These are phyloP conservation scores for Stephania japonica DNA, from an alignment of 164 flowering plant genomes.

Conservation along the genomic window DNA sequence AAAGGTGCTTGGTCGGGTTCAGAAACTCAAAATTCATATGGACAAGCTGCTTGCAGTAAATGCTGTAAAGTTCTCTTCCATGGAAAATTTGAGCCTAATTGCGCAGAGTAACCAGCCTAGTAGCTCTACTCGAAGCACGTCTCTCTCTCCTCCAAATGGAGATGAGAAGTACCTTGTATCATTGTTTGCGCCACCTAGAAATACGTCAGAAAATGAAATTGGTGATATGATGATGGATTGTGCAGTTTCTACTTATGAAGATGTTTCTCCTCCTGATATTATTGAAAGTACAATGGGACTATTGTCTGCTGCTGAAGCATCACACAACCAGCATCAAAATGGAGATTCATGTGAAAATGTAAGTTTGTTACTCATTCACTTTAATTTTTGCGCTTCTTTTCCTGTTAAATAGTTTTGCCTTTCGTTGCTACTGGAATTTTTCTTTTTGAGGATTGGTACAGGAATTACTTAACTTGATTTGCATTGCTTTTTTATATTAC, in stretches of 20 bases:
- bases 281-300: slow-evolving; percentile 70
- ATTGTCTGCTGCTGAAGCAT: slow-evolving; percentile 50
- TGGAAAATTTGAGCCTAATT: slow-evolving; percentile 65
- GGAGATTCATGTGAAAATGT: slow-evolving; percentile 68
- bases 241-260: slow-evolving; percentile 53
- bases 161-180: slow-evolving; percentile 41
- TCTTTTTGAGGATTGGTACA: too few relatives aligned
- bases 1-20: slow-evolving; percentile 40
- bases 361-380: slow-evolving; percentile 22
- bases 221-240: slow-evolving; percentile 50
- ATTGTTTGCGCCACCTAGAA: slow-evolving; percentile 29
- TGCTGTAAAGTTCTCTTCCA: slow-evolving; percentile 54
- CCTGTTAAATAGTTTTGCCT: background rate
- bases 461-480: background rate
- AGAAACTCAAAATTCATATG: slow-evolving; percentile 48
- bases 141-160: slow-evolving; percentile 57
- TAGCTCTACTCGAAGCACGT: slow-evolving; percentile 59
- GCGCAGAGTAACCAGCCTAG: slow-evolving; percentile 44
- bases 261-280: slow-evolving; percentile 54
- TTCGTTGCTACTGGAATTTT: background rate
- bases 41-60: slow-evolving; percentile 41
- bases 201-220: slow-evolving; percentile 41
- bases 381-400: background rate
- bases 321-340: slow-evolving; percentile 39
- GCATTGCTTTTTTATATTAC: background rate